These are phyloP conservation scores for Massariosphaeria phaeospora DNA, from an alignment of 495 filamentous ascomycete genomes.

Conservation along the genomic window DNA sequence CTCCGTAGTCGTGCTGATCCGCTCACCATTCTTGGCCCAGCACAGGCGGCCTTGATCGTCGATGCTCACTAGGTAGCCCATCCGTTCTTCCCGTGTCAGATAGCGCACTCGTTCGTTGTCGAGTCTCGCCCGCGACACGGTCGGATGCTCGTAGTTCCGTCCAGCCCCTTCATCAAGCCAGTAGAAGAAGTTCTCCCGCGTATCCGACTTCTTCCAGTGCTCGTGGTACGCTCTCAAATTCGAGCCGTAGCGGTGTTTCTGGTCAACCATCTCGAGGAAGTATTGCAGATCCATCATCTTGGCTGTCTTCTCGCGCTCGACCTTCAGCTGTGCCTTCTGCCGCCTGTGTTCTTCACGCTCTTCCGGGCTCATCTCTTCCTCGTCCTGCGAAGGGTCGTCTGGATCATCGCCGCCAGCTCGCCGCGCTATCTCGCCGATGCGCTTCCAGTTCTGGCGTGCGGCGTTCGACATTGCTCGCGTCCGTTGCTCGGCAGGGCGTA, in stretches of 20 bases:
- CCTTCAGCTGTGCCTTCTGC: slow-evolving; percentile 42
- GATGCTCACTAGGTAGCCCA: slow-evolving; percentile 41
- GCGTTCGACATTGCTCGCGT: slow-evolving; percentile 37
- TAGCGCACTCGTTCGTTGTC: slow-evolving; percentile 42
- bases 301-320: slow-evolving; percentile 51
- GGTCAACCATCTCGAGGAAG: slow-evolving; percentile 89
- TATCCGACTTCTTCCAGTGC: slow-evolving; percentile 71
- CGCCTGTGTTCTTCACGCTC: slow-evolving; percentile 30
- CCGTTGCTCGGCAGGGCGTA: neutral
- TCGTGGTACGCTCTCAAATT: slow-evolving; percentile 81
- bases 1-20: slow-evolving; percentile 68
- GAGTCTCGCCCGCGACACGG: slow-evolving; percentile 38
- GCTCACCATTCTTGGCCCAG: slow-evolving; percentile 58
- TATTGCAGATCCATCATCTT: slow-evolving; percentile 85
- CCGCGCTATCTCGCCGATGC: slow-evolving; percentile 61
- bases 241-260: slow-evolving; percentile 79
- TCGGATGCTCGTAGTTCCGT: slow-evolving; percentile 39
- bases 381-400: slow-evolving; percentile 34
- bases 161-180: slow-evolving; percentile 79
- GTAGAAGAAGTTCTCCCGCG: slow-evolving; percentile 87
- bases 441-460: slow-evolving; percentile 68
- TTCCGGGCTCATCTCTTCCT: slow-evolving; percentile 38
- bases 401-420: slow-evolving; percentile 61
- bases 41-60: slow-evolving; percentile 39
- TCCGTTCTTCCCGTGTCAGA: slow-evolving; percentile 41